A percentile compares a stretch with the other conserved stretches of the same genome.
Conservation (phyloP, 768 basidiomycete genomes). For the Chalciporus chontae region DNA sequence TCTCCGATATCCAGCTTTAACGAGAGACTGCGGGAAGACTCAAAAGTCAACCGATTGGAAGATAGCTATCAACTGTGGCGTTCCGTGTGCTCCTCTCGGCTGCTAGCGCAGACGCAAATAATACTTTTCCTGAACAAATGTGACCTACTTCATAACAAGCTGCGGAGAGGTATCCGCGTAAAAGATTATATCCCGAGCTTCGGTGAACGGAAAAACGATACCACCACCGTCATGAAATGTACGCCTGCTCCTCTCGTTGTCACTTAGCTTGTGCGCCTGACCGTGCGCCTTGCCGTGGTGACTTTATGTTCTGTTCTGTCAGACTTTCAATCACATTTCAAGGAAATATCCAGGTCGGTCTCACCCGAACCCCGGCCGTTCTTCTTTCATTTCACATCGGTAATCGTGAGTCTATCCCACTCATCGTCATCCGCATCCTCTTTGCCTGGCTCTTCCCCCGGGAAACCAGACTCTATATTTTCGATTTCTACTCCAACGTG, state of each 20-base stretch:
- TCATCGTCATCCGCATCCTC: neutral
- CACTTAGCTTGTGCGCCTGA: slow-evolving; percentile 6
- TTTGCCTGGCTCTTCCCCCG: slow-evolving; percentile 5
- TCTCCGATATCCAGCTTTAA: slow-evolving; percentile 75
- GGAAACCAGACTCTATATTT: neutral
- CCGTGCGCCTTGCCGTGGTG: slow-evolving; percentile 2
- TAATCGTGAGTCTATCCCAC: slow-evolving; percentile 52
- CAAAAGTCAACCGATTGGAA: slow-evolving; percentile 66
- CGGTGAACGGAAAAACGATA: slow-evolving; percentile 69
- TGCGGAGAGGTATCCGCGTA: slow-evolving; percentile 63
- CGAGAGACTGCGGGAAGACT: slow-evolving; percentile 71
- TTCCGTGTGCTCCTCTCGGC: slow-evolving; percentile 64
- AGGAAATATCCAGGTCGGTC: slow-evolving; percentile 59
- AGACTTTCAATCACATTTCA: slow-evolving; percentile 84
- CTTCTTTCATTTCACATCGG: slow-evolving; percentile 72
- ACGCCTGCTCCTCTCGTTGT: slow-evolving; percentile 23
- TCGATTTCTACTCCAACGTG: neutral
- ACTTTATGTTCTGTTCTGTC: neutral
- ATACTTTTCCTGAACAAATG: slow-evolving; percentile 63
- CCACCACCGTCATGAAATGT: slow-evolving; percentile 69
- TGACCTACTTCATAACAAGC: slow-evolving; percentile 69
- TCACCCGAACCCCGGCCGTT: slow-evolving; percentile 67
- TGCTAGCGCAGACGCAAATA: slow-evolving; percentile 56
- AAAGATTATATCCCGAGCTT: slow-evolving; percentile 70
- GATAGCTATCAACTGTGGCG: slow-evolving; percentile 77